These are phyloP conservation scores for Colletotrichum chrysophilum DNA, from an alignment of 2,329 filamentous ascomycete species.

Conservation along the genomic window DNA sequence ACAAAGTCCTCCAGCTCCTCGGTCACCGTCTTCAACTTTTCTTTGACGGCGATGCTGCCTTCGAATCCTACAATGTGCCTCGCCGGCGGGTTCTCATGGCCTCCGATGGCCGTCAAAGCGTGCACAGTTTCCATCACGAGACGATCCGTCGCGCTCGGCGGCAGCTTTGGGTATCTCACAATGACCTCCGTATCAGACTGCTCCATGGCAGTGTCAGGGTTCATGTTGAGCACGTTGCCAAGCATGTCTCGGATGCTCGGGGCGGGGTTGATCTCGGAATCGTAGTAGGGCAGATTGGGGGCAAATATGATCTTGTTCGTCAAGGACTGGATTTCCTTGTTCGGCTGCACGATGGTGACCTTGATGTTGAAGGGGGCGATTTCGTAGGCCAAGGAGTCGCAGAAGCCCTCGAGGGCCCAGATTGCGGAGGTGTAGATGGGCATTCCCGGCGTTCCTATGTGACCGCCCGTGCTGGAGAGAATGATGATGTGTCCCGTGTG, in stretches of 20 bases:
- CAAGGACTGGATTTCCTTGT: slow-evolving; percentile 87
- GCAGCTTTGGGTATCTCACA: slow-evolving; percentile 77
- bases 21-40: slow-evolving; percentile 95
- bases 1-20: slow-evolving; percentile 97
- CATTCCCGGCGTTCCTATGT: slow-evolving; percentile 91
- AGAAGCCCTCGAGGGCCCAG: slow-evolving; percentile 95
- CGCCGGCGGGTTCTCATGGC: slow-evolving; percentile 93
- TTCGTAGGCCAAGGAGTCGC: slow-evolving; percentile 94
- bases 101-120: slow-evolving; percentile 88
- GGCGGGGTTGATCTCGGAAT: slow-evolving; percentile 73
- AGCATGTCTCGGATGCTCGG: slow-evolving; percentile 86
- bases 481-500: slow-evolving; percentile 90
- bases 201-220: slow-evolving; percentile 68
- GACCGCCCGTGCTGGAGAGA: slow-evolving; percentile 87
- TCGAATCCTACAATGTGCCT: slow-evolving; percentile 93
- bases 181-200: slow-evolving; percentile 47
- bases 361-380: slow-evolving; percentile 97
- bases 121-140: slow-evolving; percentile 90
- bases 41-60: slow-evolving; percentile 85
- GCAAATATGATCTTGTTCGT: slow-evolving; percentile 88
- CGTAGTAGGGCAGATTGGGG: slow-evolving; percentile 72
- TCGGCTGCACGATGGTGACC: slow-evolving; percentile 93
- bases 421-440: slow-evolving; percentile 90
- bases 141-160: slow-evolving; percentile 69
- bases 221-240: slow-evolving; percentile 75